Conservation (phyloP, 805 yeast genomes). For the Saccharomycopsis malanga region DNA sequence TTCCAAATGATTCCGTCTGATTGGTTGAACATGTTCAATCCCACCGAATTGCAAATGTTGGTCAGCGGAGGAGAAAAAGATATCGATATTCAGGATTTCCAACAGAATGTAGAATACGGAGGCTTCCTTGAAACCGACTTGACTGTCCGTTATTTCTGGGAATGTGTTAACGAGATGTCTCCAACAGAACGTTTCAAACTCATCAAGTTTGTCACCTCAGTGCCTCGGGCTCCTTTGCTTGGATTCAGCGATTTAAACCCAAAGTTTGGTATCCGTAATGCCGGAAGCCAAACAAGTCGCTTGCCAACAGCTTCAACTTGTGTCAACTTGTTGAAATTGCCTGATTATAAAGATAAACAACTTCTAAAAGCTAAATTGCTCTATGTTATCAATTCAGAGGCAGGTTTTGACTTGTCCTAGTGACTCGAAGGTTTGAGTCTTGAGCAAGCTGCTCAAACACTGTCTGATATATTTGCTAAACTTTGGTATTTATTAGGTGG, state of each 20-base stretch:
- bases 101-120: conserved; percentile 53
- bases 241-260: conserved; percentile 78
- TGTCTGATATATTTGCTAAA: too few relatives aligned
- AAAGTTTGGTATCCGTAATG: conserved; percentile 67
- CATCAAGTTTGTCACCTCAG: conserved; percentile 86
- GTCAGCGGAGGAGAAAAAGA: conserved; percentile 71
- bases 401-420: conserved; percentile 79
- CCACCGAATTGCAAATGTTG: conserved; percentile 75
- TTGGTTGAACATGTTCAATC: conserved; percentile 83
- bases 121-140: conserved; percentile 49
- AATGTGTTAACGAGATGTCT: conserved; percentile 60
- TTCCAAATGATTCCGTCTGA: conserved; percentile 56
- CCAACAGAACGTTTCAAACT: conserved; percentile 57
- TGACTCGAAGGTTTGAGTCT: too few relatives aligned
- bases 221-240: conserved; percentile 81
- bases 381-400: conserved; percentile 73
- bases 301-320: conserved; percentile 94
- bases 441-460: too few relatives aligned
- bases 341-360: conserved; percentile 64
- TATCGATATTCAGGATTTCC: conserved; percentile 66
- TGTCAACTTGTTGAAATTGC: conserved; percentile 78
- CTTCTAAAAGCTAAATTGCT: conserved; percentile 55
- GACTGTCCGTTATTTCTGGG: conserved; percentile 70
- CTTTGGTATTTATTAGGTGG: too few relatives aligned
- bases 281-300: conserved; percentile 48